Evolutionary conservation across 2,329 filamentous ascomycete genomes (phyloP), one percentile per base, ranked within the genome.

Genomic region (Dactylellina parvicollis): DNA sequence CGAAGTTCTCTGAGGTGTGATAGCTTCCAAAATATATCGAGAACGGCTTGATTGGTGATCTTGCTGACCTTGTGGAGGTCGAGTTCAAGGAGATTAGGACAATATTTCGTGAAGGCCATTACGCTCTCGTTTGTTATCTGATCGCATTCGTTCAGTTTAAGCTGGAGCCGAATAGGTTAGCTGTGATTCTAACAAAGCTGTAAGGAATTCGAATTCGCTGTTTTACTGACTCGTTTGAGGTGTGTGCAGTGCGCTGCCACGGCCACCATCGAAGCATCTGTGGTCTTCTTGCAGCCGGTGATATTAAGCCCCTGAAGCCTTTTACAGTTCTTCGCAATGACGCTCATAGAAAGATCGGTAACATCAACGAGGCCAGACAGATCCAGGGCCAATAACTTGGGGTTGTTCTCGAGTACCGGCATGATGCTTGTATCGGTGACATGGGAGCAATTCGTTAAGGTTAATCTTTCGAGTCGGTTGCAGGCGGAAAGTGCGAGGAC

Each of bases 121-220:
- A 98, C 89, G 4, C 92, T 89, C 52, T 86, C 85, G 79, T 98
- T 92, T 38, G 90, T 92, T 32, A 97, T 83, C 81, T 96, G 90
- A n/a, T 82, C 81, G 79, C 95, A 96, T 66, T 93, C 91, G 81
- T 98, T 99, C 74, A 99, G 86, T 86, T 99, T 99, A 76, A 99
- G 86, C 88, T 95, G 77, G 46, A 44, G 44, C 36, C 55, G 8
- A 65, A 62, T 40, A 76, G 5, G 47, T 83, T 77, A 84, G 80
- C 50, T 24, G 9, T 24, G 12, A 38, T 14, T 12, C 12, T 12
- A 32, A 32, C 16, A 34, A 30, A 20, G n/a, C 12, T 50, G 14
- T 14, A 26, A 26, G 18, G 46, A 12, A 12, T 28, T 40, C 44
- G 24, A 32, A 38, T n/a, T 30, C n/a, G 64, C 14, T 26, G 20